phyloP scores from a whole-genome alignment of 2,329 filamentous ascomycete genomes.

The Aspergillus fischeri region DNA sequence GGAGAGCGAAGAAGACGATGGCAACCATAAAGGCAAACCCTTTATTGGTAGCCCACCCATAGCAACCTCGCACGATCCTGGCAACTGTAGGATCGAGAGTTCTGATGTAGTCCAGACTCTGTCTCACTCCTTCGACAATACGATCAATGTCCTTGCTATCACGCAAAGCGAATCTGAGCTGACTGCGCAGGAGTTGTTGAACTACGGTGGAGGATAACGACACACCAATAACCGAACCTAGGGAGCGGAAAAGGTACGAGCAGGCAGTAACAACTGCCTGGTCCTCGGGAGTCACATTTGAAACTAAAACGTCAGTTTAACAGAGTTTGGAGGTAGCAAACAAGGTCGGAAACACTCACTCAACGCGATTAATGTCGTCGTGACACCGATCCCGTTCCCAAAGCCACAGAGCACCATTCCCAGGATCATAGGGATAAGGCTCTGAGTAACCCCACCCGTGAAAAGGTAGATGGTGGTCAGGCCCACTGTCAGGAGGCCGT shows the following conservation, averaged over 20 bases:
- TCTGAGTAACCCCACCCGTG: constrained; percentile 51
- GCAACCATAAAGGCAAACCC: constrained; percentile 50
- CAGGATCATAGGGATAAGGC: constrained; percentile 50
- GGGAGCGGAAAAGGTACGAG: constrained; percentile 73
- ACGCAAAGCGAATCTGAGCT: constrained; percentile 52
- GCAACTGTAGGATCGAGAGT: constrained; percentile 58
- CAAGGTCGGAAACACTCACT: constrained; percentile 36
- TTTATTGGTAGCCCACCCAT: constrained; percentile 54
- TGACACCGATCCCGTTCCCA: constrained; percentile 59
- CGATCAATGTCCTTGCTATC: constrained; percentile 57
- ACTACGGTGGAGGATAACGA: constrained; percentile 68
- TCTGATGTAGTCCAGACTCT: constrained; percentile 66
- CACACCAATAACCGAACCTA: constrained; percentile 63
- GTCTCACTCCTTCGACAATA: constrained; percentile 65
- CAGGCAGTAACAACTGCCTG: constrained; percentile 73
- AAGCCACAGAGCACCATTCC: constrained; percentile 55
- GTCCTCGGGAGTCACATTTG: constrained; percentile 63
- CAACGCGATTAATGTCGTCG: constrained; percentile 66
- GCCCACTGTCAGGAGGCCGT: constrained; percentile 52
- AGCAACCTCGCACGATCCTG: constrained; percentile 61
- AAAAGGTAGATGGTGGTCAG: constrained; percentile 55
- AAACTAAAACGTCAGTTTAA: constrained; percentile 44
- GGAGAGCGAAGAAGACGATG: constrained; percentile 47
- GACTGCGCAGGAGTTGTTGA: constrained; percentile 61
- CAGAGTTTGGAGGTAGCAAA: not conserved